A percentile compares a stretch with the other conserved stretches of the same genome.
Evolutionary conservation across 371 early-diverging fungal species (phyloP).

Genomic region (Scutellospora calospora): DNA sequence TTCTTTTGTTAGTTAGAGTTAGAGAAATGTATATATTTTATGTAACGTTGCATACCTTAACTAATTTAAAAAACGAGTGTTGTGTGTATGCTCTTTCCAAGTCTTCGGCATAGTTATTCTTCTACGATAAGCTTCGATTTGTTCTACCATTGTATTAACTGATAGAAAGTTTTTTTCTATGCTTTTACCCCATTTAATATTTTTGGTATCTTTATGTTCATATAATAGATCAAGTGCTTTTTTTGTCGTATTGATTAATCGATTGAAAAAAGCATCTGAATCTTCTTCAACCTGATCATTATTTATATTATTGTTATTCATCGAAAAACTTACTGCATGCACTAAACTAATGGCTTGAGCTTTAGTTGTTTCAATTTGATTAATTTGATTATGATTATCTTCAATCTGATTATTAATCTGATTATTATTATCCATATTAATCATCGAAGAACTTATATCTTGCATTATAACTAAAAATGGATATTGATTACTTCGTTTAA

Average conservation of each 20-base stretch:
- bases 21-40: too few relatives aligned
- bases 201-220: not conserved
- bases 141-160: slow-evolving; percentile 12
- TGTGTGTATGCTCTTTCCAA: slow-evolving; percentile 19
- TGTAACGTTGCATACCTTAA: not conserved
- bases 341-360: too few relatives aligned
- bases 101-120: not conserved
- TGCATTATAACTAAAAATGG: not conserved
- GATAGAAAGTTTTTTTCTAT: not conserved
- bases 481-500: not conserved
- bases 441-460: not conserved
- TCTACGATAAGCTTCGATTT: not conserved
- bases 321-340: too few relatives aligned
- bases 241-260: slow-evolving; percentile 15
- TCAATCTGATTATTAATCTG: not conserved
- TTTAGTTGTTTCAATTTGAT: too few relatives aligned
- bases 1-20: too few relatives aligned
- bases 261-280: slow-evolving; percentile 5
- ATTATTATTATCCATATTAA: too few relatives aligned
- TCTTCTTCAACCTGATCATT: not conserved
- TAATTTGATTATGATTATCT: not conserved
- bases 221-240: slow-evolving; percentile 8
- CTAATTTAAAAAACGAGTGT: slow-evolving; percentile 20
- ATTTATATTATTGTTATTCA: too few relatives aligned
- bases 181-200: not conserved